These are phyloP conservation scores for Scolecobasidium constrictum DNA, from an alignment of 2,329 filamentous ascomycete species.

Conservation along the genomic window DNA sequence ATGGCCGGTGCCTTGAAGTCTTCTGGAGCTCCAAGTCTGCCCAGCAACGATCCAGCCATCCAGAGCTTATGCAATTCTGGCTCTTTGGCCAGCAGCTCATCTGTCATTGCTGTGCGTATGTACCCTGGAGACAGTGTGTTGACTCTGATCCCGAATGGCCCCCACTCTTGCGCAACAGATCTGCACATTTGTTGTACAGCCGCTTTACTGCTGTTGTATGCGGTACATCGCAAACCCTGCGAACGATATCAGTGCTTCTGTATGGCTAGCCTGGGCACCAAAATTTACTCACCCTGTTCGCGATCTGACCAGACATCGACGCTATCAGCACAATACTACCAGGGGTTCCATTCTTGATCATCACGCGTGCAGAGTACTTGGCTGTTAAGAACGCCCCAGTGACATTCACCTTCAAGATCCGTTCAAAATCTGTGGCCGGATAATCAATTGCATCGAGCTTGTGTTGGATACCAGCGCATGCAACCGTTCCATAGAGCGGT, in stretches of 20 bases:
- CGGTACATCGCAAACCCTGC: constrained; percentile 35
- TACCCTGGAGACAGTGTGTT: constrained; percentile 50
- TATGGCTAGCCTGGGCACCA: too few species aligned
- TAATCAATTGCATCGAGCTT: constrained; percentile 19
- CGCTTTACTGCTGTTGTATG: constrained; percentile 38
- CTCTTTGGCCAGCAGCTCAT: constrained; percentile 25
- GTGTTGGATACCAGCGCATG: constrained; percentile 21
- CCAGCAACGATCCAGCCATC: constrained; percentile 22
- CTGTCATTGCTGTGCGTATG: constrained; percentile 53
- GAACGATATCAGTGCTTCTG: too few species aligned
- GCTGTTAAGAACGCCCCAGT: constrained; percentile 36
- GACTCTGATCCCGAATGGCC: constrained; percentile 55
- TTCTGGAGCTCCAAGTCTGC: constrained; percentile 23
- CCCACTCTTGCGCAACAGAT: constrained; percentile 31
- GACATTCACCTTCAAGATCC: constrained; percentile 37
- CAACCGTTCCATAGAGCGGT: constrained; percentile 18
- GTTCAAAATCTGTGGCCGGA: constrained; percentile 27
- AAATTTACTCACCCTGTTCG: constrained; percentile 34
- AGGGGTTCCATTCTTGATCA: constrained; percentile 40
- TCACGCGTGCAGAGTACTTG: constrained; percentile 38
- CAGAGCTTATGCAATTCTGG: constrained; percentile 18
- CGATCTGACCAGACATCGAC: constrained; percentile 42
- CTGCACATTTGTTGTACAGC: constrained; percentile 37
- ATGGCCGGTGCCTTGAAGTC: constrained; percentile 28
- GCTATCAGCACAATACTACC: constrained; percentile 45